These are phyloP conservation scores for Juglanconis sp. DNA, from an alignment of 2,329 filamentous ascomycete species.

Conservation along the genomic window DNA sequence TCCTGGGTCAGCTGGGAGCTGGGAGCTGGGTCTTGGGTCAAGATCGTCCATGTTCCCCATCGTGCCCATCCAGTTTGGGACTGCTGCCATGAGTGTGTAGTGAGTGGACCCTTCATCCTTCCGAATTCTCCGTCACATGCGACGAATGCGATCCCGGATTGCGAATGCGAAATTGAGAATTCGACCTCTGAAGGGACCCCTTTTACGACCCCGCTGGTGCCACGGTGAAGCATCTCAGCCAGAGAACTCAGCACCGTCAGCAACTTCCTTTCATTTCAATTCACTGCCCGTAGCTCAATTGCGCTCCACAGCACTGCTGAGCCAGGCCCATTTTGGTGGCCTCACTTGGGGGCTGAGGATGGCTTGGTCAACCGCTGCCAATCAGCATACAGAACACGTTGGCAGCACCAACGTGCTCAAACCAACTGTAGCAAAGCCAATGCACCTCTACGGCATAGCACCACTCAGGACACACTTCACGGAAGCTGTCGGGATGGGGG, in stretches of 20 bases:
- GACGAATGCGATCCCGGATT: not conserved
- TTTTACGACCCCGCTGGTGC: not conserved
- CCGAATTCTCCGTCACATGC: too few species aligned
- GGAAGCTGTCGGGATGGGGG: not conserved
- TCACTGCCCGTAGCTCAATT: not conserved
- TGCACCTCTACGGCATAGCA: conserved; percentile 14
- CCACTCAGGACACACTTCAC: not conserved
- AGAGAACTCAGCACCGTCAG: not conserved
- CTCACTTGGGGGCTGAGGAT: not conserved
- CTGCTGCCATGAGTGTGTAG: too few species aligned
- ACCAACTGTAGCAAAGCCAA: not conserved
- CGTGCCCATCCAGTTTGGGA: not conserved
- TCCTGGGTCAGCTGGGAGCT: not conserved
- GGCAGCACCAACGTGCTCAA: not conserved
- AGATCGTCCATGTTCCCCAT: too few species aligned
- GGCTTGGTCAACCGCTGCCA: not conserved
- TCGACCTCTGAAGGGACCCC: not conserved
- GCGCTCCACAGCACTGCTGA: not conserved
- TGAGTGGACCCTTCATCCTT: too few species aligned
- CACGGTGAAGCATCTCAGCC: not conserved
- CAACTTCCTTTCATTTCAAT: not conserved
- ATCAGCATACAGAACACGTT: not conserved
- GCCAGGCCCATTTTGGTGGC: conserved; percentile 4
- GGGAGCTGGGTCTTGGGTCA: too few species aligned
- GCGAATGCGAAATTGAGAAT: not conserved